Evolutionary conservation across 2,329 filamentous ascomycete species (phyloP), one percentile per base, ranked within the genome.

Genomic region (Lomentospora prolificans): DNA sequence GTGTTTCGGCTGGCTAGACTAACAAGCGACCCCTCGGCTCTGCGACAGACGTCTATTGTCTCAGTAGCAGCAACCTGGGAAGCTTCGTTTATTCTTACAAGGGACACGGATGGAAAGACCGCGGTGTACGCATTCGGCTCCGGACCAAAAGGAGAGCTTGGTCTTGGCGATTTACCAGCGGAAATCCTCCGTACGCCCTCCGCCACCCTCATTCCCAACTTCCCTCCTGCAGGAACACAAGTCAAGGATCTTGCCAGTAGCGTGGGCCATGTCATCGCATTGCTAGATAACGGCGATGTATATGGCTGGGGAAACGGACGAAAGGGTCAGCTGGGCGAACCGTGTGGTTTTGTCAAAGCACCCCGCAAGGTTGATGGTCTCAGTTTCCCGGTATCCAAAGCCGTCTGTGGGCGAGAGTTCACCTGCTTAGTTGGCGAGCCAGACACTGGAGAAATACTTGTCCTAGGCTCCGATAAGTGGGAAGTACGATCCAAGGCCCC

Each of bases 261-360:
- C 30, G 87, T 95, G 75, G 83, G 82, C 22, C 94, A 99, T 65
- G 82, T 84, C 0, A 80, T 95, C 14, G 82, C 75, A 1, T 79
- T 96, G 0, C 70, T 95, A 3, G 79, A 79, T 46, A 86, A 87
- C 65, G 92, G 91, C 0, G 78, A 87, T 14, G 84, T 85, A 1
- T 95, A 87, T 66, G 91, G 90, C 2, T 97, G 92, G 92, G 94
- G 94, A 0, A 89, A 84, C 63, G 86, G 87, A 12, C 80, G 90
- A 24, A 94, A 96, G 65, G 89, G 89, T 0, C 92, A 99, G 67
- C 72, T 95, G 1, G 91, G 90, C 1, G 69, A 73, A 44, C 77
- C 78, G 0, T 70, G 72, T 27, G 73, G 71, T 4, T 66, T 84
- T 27, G 66, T 85, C 2, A 77, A 79, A 70, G 64, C 64, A 14